Evolutionary conservation across 2,329 filamentous ascomycete species (phyloP), one percentile per base, ranked within the genome.

Genomic region (Rutstroemia sp.): DNA sequence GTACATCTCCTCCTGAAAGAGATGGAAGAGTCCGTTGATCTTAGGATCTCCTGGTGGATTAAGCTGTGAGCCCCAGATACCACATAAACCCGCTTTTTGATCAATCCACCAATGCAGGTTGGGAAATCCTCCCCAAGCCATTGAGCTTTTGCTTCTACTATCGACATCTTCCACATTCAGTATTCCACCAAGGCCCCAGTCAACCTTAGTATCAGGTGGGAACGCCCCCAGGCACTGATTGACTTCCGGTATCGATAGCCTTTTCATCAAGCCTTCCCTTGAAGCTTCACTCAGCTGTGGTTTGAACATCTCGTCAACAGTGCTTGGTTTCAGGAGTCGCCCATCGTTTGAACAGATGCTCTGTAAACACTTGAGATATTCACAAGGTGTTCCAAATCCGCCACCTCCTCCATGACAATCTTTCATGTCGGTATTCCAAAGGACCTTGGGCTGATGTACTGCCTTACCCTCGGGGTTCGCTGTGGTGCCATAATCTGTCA

Each of bases 271-370:
- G 49, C 19, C 60, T 48, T 64, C 44, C 38, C 61, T 60, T 12
- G 60, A 42, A 45, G 62, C 60, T 0, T 60, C 55, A 3, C 60
- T 67, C 0, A 82, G 71, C 46, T 78, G 78, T 0, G 78, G 71
- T 55, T 69, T 61, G 61, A 81, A 81, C 69, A 82, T 73, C 40
- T 69, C 62, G 0, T 73, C 69, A 0, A 75, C 70, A 0, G 73
- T 77, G 3, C 66, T 65, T 0, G 69, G 67, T 25, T 68, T 70
- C 9, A 82, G 69, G 0, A 82, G 59, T 40, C 70, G 75, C 5
- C 73, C 76, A 56, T 82, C 78, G 47, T 80, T 73, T 2, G 69
- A 64, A 0, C 81, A 70, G 1, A 83, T 64, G 3, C 75, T 77
- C 3, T 68, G 69, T 3, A 78, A 62, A 3, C 82, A 63, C 47